These are phyloP conservation scores for Kernera saxatilis DNA, from an alignment of 345 rosid genomes.

Conservation along the genomic window DNA sequence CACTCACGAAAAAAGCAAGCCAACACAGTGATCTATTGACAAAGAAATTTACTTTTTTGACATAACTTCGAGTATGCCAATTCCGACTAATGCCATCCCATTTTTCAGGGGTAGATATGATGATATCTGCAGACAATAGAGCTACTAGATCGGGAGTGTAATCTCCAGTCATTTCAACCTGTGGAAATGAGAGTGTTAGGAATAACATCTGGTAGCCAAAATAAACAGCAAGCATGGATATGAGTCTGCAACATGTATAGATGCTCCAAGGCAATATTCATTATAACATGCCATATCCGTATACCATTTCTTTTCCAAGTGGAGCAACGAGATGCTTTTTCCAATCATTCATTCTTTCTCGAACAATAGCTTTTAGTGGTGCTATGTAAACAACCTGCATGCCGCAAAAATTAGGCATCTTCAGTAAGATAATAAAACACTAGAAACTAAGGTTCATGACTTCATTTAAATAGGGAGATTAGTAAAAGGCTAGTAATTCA, in stretches of 20 bases:
- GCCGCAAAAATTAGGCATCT: neutral
- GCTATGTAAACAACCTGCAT: conserved; percentile 93
- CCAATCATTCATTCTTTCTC: conserved; percentile 99
- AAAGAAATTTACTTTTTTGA: conserved; percentile 59
- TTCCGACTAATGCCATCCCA: conserved; percentile 99
- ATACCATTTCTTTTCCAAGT: conserved; percentile 90
- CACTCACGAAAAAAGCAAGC: conserved; percentile 8
- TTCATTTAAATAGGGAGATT: neutral
- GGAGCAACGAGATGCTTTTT: conserved; percentile 73
- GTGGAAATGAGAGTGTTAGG: conserved; percentile 12
- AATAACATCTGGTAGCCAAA: conserved; percentile 15
- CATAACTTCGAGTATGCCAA: conserved; percentile 97
- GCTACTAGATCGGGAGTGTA: conserved; percentile 96
- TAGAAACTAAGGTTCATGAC: neutral
- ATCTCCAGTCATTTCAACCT: conserved; percentile 99
- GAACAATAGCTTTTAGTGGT: conserved; percentile 95
- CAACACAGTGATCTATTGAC: conserved; percentile 1
- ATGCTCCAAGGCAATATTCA: neutral
- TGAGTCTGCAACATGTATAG: conserved; percentile 11
- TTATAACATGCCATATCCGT: conserved; percentile 4
- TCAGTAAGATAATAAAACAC: neutral
- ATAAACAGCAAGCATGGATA: conserved; percentile 1
- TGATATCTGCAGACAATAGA: conserved; percentile 95
- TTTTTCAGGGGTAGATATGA: conserved; percentile 96
- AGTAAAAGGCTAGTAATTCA: neutral